phyloP scores from a whole-genome alignment of 2,329 filamentous ascomycete species.

The Cytospora piceicola region DNA sequence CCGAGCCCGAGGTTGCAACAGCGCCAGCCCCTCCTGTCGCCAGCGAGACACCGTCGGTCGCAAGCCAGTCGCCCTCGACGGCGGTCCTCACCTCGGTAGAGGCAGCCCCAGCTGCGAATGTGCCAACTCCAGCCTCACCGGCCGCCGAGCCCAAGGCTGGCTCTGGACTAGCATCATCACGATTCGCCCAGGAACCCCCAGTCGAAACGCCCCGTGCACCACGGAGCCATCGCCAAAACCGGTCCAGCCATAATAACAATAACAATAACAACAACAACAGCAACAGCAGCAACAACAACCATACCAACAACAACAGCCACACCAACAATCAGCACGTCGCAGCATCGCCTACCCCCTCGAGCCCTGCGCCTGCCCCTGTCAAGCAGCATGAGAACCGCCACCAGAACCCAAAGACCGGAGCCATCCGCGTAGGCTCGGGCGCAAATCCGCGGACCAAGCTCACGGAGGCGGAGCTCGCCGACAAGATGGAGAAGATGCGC shows the following conservation, averaged over 20 bases:
- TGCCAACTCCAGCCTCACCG: slow-evolving; percentile 18
- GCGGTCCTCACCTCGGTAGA: slow-evolving; percentile 10
- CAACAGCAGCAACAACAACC: slow-evolving; percentile 32
- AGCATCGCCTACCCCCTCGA: slow-evolving; percentile 26
- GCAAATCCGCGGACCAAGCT: slow-evolving; percentile 64
- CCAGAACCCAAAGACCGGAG: slow-evolving; percentile 35
- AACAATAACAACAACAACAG: slow-evolving; percentile 24
- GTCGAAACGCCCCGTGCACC: slow-evolving; percentile 29
- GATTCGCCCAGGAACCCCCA: slow-evolving; percentile 29
- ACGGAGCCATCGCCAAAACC: slow-evolving; percentile 28
- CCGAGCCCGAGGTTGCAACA: slow-evolving; percentile 24
- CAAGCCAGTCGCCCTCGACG: slow-evolving; percentile 16
- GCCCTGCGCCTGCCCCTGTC: slow-evolving; percentile 33
- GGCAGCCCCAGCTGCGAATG: slow-evolving; percentile 19
- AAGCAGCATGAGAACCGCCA: slow-evolving; percentile 37
- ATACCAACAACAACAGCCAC: slow-evolving; percentile 29
- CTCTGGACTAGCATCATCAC: slow-evolving; percentile 30
- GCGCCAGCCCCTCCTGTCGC: slow-evolving; percentile 10
- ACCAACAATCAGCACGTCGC: slow-evolving; percentile 13
- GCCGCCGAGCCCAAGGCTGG: slow-evolving; percentile 8
- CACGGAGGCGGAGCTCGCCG: slow-evolving; percentile 61
- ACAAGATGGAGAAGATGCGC: slow-evolving; percentile 65
- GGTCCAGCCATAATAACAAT: slow-evolving; percentile 12
- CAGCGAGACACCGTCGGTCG: slow-evolving; percentile 7
- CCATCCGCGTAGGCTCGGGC: slow-evolving; percentile 55